These are phyloP conservation scores for Agapanthus africanus DNA, from an alignment of 106 monocot species.

Conservation along the genomic window DNA sequence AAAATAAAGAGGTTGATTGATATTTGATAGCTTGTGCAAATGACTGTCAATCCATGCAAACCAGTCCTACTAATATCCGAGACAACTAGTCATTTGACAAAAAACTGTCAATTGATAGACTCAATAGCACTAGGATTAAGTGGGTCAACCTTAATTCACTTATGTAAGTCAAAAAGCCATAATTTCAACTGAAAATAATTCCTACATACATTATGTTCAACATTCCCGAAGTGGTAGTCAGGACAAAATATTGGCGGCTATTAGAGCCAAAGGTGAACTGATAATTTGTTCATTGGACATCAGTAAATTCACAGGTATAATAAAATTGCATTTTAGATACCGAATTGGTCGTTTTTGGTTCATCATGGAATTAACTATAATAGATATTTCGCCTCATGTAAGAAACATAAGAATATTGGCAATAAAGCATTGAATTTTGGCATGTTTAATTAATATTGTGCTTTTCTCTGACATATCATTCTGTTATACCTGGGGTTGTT, in stretches of 20 bases:
- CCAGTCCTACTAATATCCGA: too few relatives aligned
- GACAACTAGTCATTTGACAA: too few relatives aligned
- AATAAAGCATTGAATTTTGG: not conserved
- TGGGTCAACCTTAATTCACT: not conserved
- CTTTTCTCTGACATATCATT: not conserved
- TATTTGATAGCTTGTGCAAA: not conserved
- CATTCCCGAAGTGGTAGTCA: not conserved
- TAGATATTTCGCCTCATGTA: not conserved
- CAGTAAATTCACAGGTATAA: not conserved
- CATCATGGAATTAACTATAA: not conserved
- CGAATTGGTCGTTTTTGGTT: not conserved
- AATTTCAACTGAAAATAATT: not conserved
- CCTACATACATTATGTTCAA: not conserved
- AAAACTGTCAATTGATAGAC: not conserved
- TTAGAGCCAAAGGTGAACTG: not conserved
- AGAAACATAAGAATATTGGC: not conserved
- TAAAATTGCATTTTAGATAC: not conserved
- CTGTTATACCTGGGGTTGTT: not conserved
- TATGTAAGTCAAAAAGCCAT: not conserved
- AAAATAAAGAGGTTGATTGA: not conserved
- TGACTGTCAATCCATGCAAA: not conserved
- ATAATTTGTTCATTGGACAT: not conserved
- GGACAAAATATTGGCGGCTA: not conserved
- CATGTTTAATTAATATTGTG: not conserved
- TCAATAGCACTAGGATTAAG: not conserved